Evolutionary conservation across 805 yeast genomes (phyloP).

Genomic region (Pichia thaimueangensis): DNA sequence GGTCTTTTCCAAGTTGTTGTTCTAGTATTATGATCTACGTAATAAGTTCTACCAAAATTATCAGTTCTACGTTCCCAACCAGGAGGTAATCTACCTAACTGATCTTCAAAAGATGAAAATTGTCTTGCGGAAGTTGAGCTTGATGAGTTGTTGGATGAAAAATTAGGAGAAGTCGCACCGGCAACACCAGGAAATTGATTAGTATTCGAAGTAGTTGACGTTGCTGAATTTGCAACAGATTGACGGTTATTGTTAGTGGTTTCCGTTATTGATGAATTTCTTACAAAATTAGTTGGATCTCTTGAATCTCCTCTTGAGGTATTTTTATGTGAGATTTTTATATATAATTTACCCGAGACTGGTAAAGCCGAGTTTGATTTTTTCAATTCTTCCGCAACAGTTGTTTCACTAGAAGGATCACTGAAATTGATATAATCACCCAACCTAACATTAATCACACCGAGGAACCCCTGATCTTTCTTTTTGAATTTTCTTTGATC

Average conservation of each 20-base stretch:
- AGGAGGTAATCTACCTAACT: slow-evolving; percentile 90
- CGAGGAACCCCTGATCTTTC: slow-evolving; percentile 97
- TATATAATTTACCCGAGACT: slow-evolving; percentile 87
- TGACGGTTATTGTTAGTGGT: slow-evolving; percentile 3
- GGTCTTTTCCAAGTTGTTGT: slow-evolving; percentile 99
- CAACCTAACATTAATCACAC: slow-evolving; percentile 86
- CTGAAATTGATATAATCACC: slow-evolving; percentile 79
- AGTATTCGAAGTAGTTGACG: slow-evolving; percentile 8
- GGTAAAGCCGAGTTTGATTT: slow-evolving; percentile 86
- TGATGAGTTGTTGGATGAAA: background rate
- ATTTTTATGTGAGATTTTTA: slow-evolving; percentile 54
- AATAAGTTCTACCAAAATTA: slow-evolving; percentile 93
- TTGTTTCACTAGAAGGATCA: slow-evolving; percentile 54
- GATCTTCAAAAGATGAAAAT: slow-evolving; percentile 93
- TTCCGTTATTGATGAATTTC: slow-evolving; percentile 7
- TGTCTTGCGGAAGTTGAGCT: slow-evolving; percentile 45
- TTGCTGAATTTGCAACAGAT: slow-evolving; percentile 8
- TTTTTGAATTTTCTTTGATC: slow-evolving; percentile 96
- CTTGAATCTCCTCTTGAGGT: slow-evolving; percentile 20
- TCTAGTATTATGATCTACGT: slow-evolving; percentile 95
- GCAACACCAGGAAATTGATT: slow-evolving; percentile 25
- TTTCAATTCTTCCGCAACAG: slow-evolving; percentile 86
- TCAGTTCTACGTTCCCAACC: slow-evolving; percentile 99
- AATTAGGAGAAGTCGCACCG: slow-evolving; percentile 13
- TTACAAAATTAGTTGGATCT: slow-evolving; percentile 26